Evolutionary conservation across 257 asterid species (phyloP).

Genomic region (Nemophila menziesii): DNA sequence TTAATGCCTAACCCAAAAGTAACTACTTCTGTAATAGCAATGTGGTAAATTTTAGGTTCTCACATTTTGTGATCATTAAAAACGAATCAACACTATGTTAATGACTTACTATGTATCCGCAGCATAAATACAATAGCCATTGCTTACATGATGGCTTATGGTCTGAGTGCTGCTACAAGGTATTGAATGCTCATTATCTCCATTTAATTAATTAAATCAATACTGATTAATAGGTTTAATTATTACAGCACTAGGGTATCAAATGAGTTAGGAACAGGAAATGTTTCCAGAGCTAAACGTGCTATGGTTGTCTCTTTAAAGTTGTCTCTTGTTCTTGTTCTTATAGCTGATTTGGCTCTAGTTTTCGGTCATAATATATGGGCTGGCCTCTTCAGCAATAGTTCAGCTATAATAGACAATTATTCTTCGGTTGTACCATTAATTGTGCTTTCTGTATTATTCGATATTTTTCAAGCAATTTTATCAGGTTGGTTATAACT

Average conservation of each 20-base stretch:
- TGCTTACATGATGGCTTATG: slow-evolving; percentile 52
- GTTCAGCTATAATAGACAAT: slow-evolving; percentile 27
- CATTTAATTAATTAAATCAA: not conserved
- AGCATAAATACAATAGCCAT: slow-evolving; percentile 31
- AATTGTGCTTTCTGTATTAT: slow-evolving; percentile 30
- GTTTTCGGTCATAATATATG: slow-evolving; percentile 42
- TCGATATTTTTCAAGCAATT: slow-evolving; percentile 54
- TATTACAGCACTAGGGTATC: slow-evolving; percentile 66
- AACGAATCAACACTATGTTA: too few relatives aligned
- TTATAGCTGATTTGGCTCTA: slow-evolving; percentile 26
- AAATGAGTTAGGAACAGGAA: slow-evolving; percentile 67
- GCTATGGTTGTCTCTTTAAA: slow-evolving; percentile 54
- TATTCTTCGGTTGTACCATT: slow-evolving; percentile 55
- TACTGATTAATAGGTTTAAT: not conserved
- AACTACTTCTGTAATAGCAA: slow-evolving; percentile 62
- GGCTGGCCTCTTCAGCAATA: slow-evolving; percentile 56
- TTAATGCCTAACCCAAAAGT: slow-evolving; percentile 61
- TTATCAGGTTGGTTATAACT: slow-evolving; percentile 51
- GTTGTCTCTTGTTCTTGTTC: slow-evolving; percentile 31
- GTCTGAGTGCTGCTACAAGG: slow-evolving; percentile 79
- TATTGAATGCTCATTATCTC: slow-evolving; percentile 7
- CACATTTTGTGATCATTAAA: too few relatives aligned
- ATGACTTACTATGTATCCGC: too few relatives aligned
- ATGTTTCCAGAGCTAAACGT: slow-evolving; percentile 42
- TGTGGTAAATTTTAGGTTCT: slow-evolving; percentile 54